A percentile compares a stretch with the other conserved stretches of the same genome.
Evolutionary conservation across 2,329 filamentous ascomycete genomes (phyloP).

Genomic region (Xylariales sp.): DNA sequence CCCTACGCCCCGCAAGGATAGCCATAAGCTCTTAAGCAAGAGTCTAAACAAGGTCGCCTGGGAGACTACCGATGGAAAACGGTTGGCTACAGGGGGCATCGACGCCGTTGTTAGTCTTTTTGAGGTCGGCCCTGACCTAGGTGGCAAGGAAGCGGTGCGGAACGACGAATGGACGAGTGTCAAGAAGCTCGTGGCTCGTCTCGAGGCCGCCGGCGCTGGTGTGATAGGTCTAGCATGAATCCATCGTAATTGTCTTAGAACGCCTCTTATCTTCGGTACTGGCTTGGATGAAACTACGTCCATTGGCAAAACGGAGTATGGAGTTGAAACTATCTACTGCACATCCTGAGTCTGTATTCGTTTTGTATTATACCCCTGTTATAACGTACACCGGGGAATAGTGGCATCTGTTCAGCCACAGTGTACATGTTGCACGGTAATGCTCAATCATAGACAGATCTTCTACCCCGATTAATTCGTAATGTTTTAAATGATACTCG

Average conservation of each 20-base stretch:
- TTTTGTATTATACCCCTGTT: constrained; percentile 37
- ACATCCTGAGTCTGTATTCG: constrained; percentile 24
- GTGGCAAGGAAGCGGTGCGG: constrained; percentile 84
- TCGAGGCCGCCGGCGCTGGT: constrained; percentile 72
- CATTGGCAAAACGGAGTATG: constrained; percentile 27
- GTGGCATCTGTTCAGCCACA: constrained; percentile 15
- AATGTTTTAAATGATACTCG: background rate
- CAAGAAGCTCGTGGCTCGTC: constrained; percentile 84
- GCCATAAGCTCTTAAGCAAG: constrained; percentile 78
- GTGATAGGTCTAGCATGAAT: constrained; percentile 53
- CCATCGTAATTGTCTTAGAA: constrained; percentile 35
- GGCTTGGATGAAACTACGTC: constrained; percentile 21
- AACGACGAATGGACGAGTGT: constrained; percentile 93
- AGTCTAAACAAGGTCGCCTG: constrained; percentile 95
- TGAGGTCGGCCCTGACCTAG: constrained; percentile 84
- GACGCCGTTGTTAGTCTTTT: constrained; percentile 93
- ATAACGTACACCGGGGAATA: constrained; percentile 1
- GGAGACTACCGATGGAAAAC: constrained; percentile 89
- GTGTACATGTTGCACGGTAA: constrained; percentile 4
- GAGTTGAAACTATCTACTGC: constrained; percentile 28
- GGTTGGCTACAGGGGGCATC: constrained; percentile 89
- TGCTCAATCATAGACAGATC: constrained; percentile 1
- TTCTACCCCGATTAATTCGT: constrained; percentile 6
- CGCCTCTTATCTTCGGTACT: constrained; percentile 48
- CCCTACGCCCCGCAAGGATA: constrained; percentile 72